Evolutionary conservation across 2,329 filamentous ascomycete species (phyloP), one percentile per base, ranked within the genome.

Genomic region (Dactylonectria estremocensis): DNA sequence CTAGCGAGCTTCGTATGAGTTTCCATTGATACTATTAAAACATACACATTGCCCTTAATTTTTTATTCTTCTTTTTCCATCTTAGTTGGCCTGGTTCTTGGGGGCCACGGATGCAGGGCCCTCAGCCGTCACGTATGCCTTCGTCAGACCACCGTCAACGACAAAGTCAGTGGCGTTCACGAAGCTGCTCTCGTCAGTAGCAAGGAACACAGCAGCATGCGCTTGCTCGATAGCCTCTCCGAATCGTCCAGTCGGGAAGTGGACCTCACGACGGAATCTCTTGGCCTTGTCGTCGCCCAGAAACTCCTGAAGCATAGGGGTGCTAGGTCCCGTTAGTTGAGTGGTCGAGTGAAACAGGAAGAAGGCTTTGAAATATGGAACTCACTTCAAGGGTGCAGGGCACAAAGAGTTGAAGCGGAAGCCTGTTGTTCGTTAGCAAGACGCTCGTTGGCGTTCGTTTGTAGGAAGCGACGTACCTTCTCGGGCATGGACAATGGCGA

Each of bases 211-310:
- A 2, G 93, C 92, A 1, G 91, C 92, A 56, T 93, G 88, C 2
- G 92, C 92, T 80, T 94, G 92, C 82, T 94, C 92, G 69, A 94
- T 89, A 6, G 92, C 90, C 81, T 95, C 92, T 37, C 92, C 92
- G 69, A 95, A 94, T 18, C 92, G 86, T 31, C 92, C 92, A 22
- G 85, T 89, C 1, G 92, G 92, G 84, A 95, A 93, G 77, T 95
- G 92, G 14, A 94, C 85, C 78, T 94, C 92, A 55, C 92, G 90
- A 69, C 92, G 86, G 76, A 88, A 84, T 63, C 92, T 87, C 85
- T 94, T 94, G 62, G 86, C 87, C 73, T 87, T 77, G 79, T 94
- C 92, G 70, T 93, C 90, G 57, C 92, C 92, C 2, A 95, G 85
- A 90, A 91, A 94, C 79, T 94, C 91, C 80, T 94, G 92, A 52